These are phyloP conservation scores for Conringia planisiliqua DNA, from an alignment of 345 rosid species.

Conservation along the genomic window DNA sequence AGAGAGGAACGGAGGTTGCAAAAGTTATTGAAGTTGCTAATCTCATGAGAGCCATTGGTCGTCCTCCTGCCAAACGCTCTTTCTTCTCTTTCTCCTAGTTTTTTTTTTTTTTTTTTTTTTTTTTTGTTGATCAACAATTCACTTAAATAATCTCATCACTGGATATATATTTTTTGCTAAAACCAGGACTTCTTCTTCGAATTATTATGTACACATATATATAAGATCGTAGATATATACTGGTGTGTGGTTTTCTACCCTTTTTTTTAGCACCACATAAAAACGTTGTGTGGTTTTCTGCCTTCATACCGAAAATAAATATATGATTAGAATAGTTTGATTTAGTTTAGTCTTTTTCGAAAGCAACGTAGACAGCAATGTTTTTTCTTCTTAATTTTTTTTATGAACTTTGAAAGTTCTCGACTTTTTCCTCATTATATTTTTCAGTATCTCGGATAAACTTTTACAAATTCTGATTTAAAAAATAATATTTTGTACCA, in stretches of 20 bases:
- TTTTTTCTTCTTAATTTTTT: too few species aligned
- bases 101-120: neutral
- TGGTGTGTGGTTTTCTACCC: neutral
- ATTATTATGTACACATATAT: neutral
- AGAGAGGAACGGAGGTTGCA: slow-evolving; percentile 77
- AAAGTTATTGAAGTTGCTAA: slow-evolving; percentile 68
- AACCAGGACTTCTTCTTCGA: neutral
- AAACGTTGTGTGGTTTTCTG: too few species aligned
- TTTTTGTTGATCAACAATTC: neutral
- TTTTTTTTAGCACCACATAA: neutral
- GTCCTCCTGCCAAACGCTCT: slow-evolving; percentile 77
- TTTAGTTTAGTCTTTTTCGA: too few species aligned
- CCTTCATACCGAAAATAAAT: too few species aligned
- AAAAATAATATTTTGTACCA: too few species aligned
- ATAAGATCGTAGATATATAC: neutral
- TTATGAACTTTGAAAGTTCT: too few species aligned
- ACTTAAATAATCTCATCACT: neutral
- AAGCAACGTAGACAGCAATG: too few species aligned
- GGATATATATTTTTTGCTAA: neutral
- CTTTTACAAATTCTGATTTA: too few species aligned
- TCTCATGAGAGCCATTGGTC: slow-evolving; percentile 84
- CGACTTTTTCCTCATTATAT: too few species aligned
- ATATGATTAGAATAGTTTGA: too few species aligned
- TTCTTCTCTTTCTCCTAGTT: slow-evolving; percentile 47
- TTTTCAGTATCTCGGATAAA: too few species aligned